Evolutionary conservation across 2,329 filamentous ascomycete species (phyloP), one percentile per base, ranked within the genome.

Genomic region (Bipolaris cookei): DNA sequence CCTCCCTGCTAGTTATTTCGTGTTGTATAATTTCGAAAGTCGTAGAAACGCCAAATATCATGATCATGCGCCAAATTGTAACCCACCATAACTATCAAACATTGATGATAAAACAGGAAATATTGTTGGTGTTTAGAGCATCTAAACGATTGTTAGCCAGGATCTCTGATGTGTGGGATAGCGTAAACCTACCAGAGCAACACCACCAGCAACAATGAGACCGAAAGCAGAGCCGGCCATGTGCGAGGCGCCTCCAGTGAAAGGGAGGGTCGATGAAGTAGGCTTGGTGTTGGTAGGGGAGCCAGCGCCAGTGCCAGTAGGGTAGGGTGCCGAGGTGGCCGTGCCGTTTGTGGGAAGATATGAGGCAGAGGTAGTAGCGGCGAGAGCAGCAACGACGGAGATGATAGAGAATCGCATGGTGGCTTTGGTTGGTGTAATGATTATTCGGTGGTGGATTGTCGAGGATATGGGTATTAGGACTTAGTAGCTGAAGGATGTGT

Each of bases 351-450:
- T 37, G 38, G 65, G 55, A 55, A 62, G 48, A 58, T 66, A 69
- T 16, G 61, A 52, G 42, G 72, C 71, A 20, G 68, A 62, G 21
- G 68, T 58, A 47, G 68, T 68, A 56, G 69, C 69, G 51, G 70
- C 66, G 50, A 71, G 62, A 39, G 66, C 64, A 52, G 66, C 61
- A 53, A 65, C 51, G 52, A 70, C 28, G 60, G 65, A 46, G 60
- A 70, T 35, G 62, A 67, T 48, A 56, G 71, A 68, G 69, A 74
- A 71, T 58, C 72, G 71, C 71, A 74, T 73, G 21, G 65, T 70
- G 60, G 49, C 16, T 37, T 4, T 42, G 54, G 56, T 55, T 32
- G 41, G 51, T 51, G 45, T 59, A 30, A 39, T 51, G 32, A 50
- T 38, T 44, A 25, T 48, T 34, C 35, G 41, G n/a, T 21, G 51